A percentile compares a stretch with the other conserved stretches of the same genome.
phyloP scores from a whole-genome alignment of 345 rosid genomes.

The Xanthoceras sorbifolium region DNA sequence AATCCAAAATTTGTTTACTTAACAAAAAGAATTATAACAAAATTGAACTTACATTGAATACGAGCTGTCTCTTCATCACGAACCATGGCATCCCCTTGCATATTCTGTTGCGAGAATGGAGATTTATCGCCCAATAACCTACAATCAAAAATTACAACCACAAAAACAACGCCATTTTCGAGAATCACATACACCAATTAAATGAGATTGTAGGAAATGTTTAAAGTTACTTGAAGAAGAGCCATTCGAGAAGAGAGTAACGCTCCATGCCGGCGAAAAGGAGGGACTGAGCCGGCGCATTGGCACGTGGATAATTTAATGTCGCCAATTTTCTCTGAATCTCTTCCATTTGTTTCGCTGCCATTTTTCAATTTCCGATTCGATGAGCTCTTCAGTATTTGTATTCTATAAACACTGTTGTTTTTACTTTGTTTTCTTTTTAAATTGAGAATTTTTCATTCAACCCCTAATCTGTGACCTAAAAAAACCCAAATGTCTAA shows the following conservation, averaged over 20 bases:
- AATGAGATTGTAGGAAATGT: neutral
- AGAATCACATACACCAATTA: neutral
- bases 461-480: neutral
- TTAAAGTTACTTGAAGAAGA: constrained; percentile 69
- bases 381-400: neutral
- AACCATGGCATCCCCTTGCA: constrained; percentile 80
- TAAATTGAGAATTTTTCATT: too few relatives aligned
- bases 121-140: constrained; percentile 93
- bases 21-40: neutral
- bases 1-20: neutral
- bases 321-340: constrained; percentile 69
- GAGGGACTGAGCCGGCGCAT: constrained; percentile 96
- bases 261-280: constrained; percentile 99
- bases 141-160: constrained; percentile 15
- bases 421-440: too few relatives aligned
- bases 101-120: constrained; percentile 89
- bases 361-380: constrained; percentile 49
- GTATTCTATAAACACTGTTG: too few relatives aligned
- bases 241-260: constrained; percentile 96
- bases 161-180: neutral
- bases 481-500: too few relatives aligned
- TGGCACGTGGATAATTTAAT: constrained; percentile 76
- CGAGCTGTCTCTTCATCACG: constrained; percentile 96
- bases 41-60: constrained; percentile 58
- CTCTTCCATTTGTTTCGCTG: constrained; percentile 95